Evolutionary conservation across 2,329 filamentous ascomycete genomes (phyloP).

Genomic region (Aspergillus tamarii): DNA sequence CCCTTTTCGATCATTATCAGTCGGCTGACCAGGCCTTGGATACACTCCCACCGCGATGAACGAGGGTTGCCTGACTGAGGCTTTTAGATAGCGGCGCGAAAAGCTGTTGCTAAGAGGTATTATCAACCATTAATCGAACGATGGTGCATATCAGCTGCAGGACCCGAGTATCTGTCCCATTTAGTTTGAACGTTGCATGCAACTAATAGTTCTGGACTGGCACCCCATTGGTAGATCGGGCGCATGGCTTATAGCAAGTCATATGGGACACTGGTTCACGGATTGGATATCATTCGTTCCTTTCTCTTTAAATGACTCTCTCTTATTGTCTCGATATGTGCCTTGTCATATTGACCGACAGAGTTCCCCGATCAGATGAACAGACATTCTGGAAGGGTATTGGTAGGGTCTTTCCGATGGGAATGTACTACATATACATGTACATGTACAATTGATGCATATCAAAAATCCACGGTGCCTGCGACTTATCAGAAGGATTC

Average conservation of each 20-base stretch:
- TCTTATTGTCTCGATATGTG: neutral
- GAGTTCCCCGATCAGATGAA: neutral
- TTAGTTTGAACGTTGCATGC: slow-evolving; percentile 19
- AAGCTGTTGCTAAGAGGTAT: slow-evolving; percentile 30
- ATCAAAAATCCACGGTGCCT: slow-evolving; percentile 8
- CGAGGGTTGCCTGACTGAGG: neutral
- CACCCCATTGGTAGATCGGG: slow-evolving; percentile 17
- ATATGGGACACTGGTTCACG: neutral
- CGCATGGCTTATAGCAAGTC: slow-evolving; percentile 7
- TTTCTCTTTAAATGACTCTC: neutral
- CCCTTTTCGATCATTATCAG: neutral
- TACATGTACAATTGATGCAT: neutral
- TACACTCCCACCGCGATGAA: neutral
- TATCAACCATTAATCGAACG: slow-evolving; percentile 27
- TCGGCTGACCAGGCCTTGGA: slow-evolving; percentile 16
- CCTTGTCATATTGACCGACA: neutral
- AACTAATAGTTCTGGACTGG: slow-evolving; percentile 14
- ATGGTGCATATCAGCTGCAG: slow-evolving; percentile 34
- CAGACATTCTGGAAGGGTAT: neutral
- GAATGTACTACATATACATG: too few species aligned
- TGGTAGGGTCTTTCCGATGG: neutral
- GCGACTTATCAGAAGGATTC: slow-evolving; percentile 23
- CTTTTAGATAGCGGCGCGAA: slow-evolving; percentile 21
- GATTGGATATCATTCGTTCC: slow-evolving; percentile 3
- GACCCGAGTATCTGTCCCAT: slow-evolving; percentile 15